Percentiles rank a stretch among this genome's conserved stretches.
Conservation (phyloP, 495 filamentous ascomycete genomes). For the Podospora anserina region DNA sequence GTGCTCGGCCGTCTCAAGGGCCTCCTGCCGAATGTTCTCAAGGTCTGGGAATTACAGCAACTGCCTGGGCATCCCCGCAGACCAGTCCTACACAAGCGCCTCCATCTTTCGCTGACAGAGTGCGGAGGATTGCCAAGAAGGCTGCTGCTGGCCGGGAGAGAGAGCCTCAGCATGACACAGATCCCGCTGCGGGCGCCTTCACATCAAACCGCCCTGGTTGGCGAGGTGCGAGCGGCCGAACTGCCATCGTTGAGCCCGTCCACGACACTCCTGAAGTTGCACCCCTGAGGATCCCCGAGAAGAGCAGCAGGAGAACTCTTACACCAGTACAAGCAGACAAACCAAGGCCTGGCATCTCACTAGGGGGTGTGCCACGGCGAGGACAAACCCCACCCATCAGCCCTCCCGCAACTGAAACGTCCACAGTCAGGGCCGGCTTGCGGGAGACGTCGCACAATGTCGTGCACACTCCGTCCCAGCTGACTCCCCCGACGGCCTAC, state of each 20-base stretch:
- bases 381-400: slow-evolving; percentile 37
- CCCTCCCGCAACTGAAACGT: slow-evolving; percentile 33
- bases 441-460: slow-evolving; percentile 30
- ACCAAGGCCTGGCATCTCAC: slow-evolving; percentile 16
- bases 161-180: slow-evolving; percentile 23
- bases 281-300: slow-evolving; percentile 46
- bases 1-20: slow-evolving; percentile 45
- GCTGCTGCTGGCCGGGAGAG: slow-evolving; percentile 25
- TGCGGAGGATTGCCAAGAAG: slow-evolving; percentile 44
- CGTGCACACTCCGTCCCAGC: slow-evolving; percentile 26
- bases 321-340: slow-evolving; percentile 20
- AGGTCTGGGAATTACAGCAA: slow-evolving; percentile 33
- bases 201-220: slow-evolving; percentile 45
- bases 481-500: slow-evolving; percentile 22
- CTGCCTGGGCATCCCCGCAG: slow-evolving; percentile 24
- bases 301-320: slow-evolving; percentile 38
- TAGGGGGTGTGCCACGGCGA: slow-evolving; percentile 21
- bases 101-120: slow-evolving; percentile 43
- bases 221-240: slow-evolving; percentile 53
- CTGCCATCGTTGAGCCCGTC: slow-evolving; percentile 47
- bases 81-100: slow-evolving; percentile 18
- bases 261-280: slow-evolving; percentile 41
- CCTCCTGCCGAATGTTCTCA: slow-evolving; percentile 46
- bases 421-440: slow-evolving; percentile 20
- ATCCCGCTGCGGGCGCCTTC: slow-evolving; percentile 36